Evolutionary conservation across 805 yeast species (phyloP).

Genomic region (Scheffersomyces lignosus): DNA sequence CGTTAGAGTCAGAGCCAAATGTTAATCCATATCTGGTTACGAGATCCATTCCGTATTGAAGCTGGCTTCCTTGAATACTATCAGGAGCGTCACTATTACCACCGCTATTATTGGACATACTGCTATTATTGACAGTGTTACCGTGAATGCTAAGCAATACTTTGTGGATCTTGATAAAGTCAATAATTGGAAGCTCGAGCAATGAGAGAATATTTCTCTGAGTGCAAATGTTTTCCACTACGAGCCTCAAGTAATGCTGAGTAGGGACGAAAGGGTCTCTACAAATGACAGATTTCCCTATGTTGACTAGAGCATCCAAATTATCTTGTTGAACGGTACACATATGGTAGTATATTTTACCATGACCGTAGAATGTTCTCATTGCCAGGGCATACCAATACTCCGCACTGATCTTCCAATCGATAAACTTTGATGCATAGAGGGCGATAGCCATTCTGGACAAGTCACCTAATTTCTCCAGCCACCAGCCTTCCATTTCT

Average conservation of each 20-base stretch:
- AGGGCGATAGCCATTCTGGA: slow-evolving; percentile 87
- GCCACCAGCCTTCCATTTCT: slow-evolving; percentile 74
- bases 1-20: slow-evolving; percentile 66
- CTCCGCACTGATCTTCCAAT: slow-evolving; percentile 83
- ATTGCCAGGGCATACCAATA: slow-evolving; percentile 79
- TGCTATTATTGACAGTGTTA: slow-evolving; percentile 4
- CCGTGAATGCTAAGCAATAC: slow-evolving; percentile 55
- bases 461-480: slow-evolving; percentile 81
- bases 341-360: slow-evolving; percentile 83
- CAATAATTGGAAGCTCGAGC: slow-evolving; percentile 59
- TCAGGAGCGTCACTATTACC: slow-evolving; percentile 17
- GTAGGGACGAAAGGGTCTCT: slow-evolving; percentile 85
- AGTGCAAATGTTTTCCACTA: slow-evolving; percentile 75
- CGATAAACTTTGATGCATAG: slow-evolving; percentile 75
- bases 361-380: slow-evolving; percentile 76
- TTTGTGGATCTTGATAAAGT: slow-evolving; percentile 66
- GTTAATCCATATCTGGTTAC: slow-evolving; percentile 65
- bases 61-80: slow-evolving; percentile 42
- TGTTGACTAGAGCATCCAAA: slow-evolving; percentile 73
- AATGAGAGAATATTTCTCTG: slow-evolving; percentile 59
- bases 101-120: slow-evolving; percentile 8
- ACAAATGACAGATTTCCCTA: slow-evolving; percentile 77
- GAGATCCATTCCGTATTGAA: slow-evolving; percentile 56
- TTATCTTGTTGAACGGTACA: slow-evolving; percentile 81
- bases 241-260: slow-evolving; percentile 71